Conservation (phyloP, 2,329 filamentous ascomycete species). For the Pyrenophora tritici-repentis region DNA sequence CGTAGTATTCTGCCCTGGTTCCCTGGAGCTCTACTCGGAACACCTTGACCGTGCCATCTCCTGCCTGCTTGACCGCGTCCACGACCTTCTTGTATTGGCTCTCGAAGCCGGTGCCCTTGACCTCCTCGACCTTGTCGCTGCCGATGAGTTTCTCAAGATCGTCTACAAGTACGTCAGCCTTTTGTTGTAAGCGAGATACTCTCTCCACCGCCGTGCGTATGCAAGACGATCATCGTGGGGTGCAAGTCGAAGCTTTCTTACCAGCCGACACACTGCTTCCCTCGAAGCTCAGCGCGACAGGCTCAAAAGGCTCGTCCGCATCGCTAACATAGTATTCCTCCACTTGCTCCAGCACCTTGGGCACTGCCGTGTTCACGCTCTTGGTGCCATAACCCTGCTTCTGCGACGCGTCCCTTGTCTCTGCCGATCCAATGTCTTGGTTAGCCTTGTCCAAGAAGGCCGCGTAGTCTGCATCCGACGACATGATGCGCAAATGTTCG, state of each 20-base stretch:
- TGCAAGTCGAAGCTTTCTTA: constrained; percentile 30
- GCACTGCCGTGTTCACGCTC: constrained; percentile 61
- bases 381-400: constrained; percentile 41
- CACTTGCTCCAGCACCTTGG: constrained; percentile 48
- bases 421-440: constrained; percentile 57
- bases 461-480: constrained; percentile 80
- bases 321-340: constrained; percentile 77
- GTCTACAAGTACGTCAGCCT: constrained; percentile 52
- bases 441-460: constrained; percentile 88
- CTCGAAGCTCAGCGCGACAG: constrained; percentile 69
- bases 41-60: constrained; percentile 71
- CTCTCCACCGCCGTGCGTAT: not conserved
- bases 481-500: constrained; percentile 56
- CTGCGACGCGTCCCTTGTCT: constrained; percentile 26
- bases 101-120: constrained; percentile 73
- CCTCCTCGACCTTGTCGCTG: constrained; percentile 65
- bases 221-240: too few species aligned
- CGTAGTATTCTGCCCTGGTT: constrained; percentile 77
- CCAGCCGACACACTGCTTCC: constrained; percentile 62
- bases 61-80: constrained; percentile 70
- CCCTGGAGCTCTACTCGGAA: constrained; percentile 70
- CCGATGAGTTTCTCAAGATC: constrained; percentile 72
- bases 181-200: not conserved
- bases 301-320: constrained; percentile 82
- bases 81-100: constrained; percentile 72